Conservation (phyloP, 73 alveolate species). For the Loxodes magnus region DNA sequence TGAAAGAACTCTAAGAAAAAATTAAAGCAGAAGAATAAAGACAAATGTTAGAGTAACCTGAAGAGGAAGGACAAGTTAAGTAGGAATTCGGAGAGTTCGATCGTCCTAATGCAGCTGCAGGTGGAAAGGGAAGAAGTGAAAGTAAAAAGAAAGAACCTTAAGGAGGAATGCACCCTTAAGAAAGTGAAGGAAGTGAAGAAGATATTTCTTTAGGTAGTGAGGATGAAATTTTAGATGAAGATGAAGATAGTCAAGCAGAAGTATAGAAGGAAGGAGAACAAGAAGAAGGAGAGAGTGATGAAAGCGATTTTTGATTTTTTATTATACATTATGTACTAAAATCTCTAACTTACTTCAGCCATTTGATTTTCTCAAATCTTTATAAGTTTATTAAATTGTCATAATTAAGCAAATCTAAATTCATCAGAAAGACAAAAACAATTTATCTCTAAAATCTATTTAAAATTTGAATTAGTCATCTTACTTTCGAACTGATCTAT, state of each 20-base stretch:
- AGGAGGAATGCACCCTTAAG: no score
- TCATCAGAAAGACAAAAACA: no score
- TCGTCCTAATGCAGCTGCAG: conserved; percentile 6
- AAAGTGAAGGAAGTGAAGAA: conserved; percentile 43
- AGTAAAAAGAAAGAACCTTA: conserved; percentile 15
- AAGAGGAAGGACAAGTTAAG: no score
- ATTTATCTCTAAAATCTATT: no score
- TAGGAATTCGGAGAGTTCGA: not conserved
- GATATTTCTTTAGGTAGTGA: conserved; percentile 25
- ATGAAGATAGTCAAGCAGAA: conserved; percentile 28
- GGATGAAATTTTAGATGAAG: conserved; percentile 45
- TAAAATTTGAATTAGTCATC: no score
- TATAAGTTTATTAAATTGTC: no score
- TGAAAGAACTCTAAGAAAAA: no score
- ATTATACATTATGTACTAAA: no score
- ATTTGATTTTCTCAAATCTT: no score
- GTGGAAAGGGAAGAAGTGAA: not conserved
- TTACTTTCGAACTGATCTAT: no score
- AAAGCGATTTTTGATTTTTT: conserved; percentile 30
- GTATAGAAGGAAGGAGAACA: conserved; percentile 20
- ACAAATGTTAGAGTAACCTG: conserved; percentile 5
- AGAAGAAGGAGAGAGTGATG: conserved; percentile 32
- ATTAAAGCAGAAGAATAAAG: conserved; percentile 21
- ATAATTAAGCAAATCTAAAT: no score
- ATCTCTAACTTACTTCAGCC: no score